Evolutionary conservation across 257 asterid genomes (phyloP), one percentile per base, ranked within the genome.

Genomic region (Capsicum chinense): DNA sequence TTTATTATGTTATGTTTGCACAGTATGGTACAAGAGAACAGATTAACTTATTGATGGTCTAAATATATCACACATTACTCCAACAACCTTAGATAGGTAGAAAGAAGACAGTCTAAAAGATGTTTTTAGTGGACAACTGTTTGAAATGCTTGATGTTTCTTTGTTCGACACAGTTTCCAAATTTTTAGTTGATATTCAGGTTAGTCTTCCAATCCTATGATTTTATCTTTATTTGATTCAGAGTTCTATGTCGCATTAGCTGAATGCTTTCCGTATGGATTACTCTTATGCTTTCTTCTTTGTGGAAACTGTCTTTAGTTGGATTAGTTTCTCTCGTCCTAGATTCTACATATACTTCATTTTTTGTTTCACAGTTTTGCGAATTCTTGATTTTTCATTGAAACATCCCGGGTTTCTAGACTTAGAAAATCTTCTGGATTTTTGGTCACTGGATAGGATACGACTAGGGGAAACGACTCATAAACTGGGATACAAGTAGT

Each of bases 21-120:
- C 89, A 97, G 99, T 97, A 9, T 97, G 99, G 99, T 97, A 99
- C 88, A 89, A 98, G 89, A 92, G 99, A 89, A 97, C 98, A 0
- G 99, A 97, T 60, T 99, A 97, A 87, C 98, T 97, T 19, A 98
- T 97, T 73, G 99, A 97, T 83, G 99, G 99, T 82, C 99, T 98
- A 14, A 97, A 97, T 66, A 97, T 98, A 56, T 91, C 99, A 19
- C 98, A 97, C 80, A 97, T 97, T 85, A 96, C 97, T 50, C 99
- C 99, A 0, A 83, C 83, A 14, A 97, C 98, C 63, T 88, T 96
- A 87, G 97, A 94, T 81, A 89, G 98, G 84, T 96, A 98, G 98
- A 26, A 26, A 26, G 99, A 96, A 80, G 88, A 93, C 6, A 90
- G 98, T 87, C 90, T 96, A 68, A 97, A 96, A 33, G 97, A 95